A percentile compares a stretch with the other conserved stretches of the same genome.
Conservation (phyloP, 2,329 filamentous ascomycete genomes). For the Talaromyces islandicus region DNA sequence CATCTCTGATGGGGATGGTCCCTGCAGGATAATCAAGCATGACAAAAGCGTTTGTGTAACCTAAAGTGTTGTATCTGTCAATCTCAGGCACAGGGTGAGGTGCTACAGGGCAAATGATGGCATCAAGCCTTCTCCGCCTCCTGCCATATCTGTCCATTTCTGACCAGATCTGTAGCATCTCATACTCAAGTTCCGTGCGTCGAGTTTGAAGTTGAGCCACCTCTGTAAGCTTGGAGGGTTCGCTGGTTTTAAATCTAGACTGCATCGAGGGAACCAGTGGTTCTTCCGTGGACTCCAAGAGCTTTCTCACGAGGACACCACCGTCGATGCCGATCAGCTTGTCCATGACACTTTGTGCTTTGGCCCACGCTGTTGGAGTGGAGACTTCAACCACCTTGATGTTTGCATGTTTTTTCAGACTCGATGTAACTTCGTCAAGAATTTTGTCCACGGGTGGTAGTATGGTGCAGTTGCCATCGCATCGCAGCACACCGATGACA, state of each 20-base stretch:
- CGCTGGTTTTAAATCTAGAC: constrained; percentile 43
- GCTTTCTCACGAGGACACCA: constrained; percentile 49
- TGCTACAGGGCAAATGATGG: constrained; percentile 58
- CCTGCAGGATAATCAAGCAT: constrained; percentile 58
- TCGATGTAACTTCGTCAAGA: constrained; percentile 32
- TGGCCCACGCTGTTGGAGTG: constrained; percentile 46
- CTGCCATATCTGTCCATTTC: constrained; percentile 16
- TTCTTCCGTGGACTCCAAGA: constrained; percentile 51
- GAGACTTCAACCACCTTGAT: constrained; percentile 56
- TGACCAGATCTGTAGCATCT: constrained; percentile 54
- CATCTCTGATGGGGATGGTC: constrained; percentile 47
- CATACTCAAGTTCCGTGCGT: constrained; percentile 47
- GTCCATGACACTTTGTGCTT: constrained; percentile 53
- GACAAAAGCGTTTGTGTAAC: constrained; percentile 58
- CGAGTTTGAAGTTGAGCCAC: constrained; percentile 49
- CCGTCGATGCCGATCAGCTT: constrained; percentile 56
- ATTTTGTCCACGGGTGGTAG: constrained; percentile 36
- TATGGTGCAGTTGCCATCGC: constrained; percentile 28
- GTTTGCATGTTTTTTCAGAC: constrained; percentile 28
- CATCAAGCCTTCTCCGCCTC: constrained; percentile 43
- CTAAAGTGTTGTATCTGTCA: constrained; percentile 57
- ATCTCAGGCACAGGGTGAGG: constrained; percentile 58
- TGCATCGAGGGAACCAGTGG: constrained; percentile 56
- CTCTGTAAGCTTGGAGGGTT: constrained; percentile 40
- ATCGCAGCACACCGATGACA: constrained; percentile 38